These are phyloP conservation scores for Yarrowia deformans DNA, from an alignment of 805 yeast species.

Conservation along the genomic window DNA sequence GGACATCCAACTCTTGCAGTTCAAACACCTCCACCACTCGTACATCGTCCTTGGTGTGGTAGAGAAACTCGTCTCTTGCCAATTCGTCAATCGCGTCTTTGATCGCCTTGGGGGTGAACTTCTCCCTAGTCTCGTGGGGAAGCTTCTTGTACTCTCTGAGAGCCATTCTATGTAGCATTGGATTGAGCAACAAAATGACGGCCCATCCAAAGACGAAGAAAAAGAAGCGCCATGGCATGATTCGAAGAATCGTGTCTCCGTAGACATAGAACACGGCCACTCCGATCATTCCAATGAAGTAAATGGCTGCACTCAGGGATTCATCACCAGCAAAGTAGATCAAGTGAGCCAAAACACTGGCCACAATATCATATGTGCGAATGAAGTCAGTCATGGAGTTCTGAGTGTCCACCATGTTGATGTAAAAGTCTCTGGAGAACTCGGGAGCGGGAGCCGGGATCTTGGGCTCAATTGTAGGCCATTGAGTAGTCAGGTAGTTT, in stretches of 20 bases:
- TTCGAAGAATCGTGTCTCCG: constrained; percentile 46
- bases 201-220: constrained; percentile 61
- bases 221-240: constrained; percentile 53
- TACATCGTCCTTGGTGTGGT: constrained; percentile 6
- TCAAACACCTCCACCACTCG: constrained; percentile 61
- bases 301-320: constrained; percentile 44
- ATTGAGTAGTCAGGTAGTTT: constrained; percentile 58
- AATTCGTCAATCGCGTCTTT: neutral
- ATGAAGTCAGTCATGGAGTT: constrained; percentile 77
- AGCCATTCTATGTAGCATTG: constrained; percentile 35
- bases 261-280: constrained; percentile 47
- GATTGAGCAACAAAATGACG: constrained; percentile 43
- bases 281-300: constrained; percentile 39
- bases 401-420: constrained; percentile 84
- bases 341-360: constrained; percentile 59
- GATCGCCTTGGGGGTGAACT: neutral
- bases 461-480: constrained; percentile 56
- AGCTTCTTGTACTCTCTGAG: constrained; percentile 27
- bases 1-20: constrained; percentile 41
- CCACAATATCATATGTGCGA: constrained; percentile 63
- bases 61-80: neutral
- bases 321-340: constrained; percentile 69
- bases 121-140: neutral
- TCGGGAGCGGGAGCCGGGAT: constrained; percentile 78
- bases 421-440: constrained; percentile 74